A percentile compares a stretch with the other conserved stretches of the same genome.
phyloP scores from a whole-genome alignment of 2,329 filamentous ascomycete species.

The Talaromyces albobiverticillius region DNA sequence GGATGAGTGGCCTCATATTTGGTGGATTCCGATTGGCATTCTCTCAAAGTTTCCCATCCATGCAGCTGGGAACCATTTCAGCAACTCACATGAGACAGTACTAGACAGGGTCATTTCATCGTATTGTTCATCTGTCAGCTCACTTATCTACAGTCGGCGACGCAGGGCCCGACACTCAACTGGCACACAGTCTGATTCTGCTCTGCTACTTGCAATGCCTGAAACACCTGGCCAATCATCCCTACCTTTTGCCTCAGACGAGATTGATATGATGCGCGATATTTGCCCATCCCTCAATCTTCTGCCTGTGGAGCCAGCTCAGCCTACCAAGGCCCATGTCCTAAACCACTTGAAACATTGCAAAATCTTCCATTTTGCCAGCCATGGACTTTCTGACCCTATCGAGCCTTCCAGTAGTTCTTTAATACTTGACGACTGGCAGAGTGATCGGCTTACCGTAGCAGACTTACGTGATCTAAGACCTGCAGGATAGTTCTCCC shows the following conservation, averaged over 20 bases:
- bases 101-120: slow-evolving; percentile 40
- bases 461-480: slow-evolving; percentile 17
- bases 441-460: slow-evolving; percentile 22
- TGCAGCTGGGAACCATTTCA: slow-evolving; percentile 31
- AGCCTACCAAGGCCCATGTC: background rate
- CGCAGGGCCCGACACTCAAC: background rate
- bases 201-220: slow-evolving; percentile 31
- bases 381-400: slow-evolving; percentile 29
- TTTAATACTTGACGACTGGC: slow-evolving; percentile 28
- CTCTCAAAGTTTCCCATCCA: slow-evolving; percentile 32
- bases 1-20: slow-evolving; percentile 27
- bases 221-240: slow-evolving; percentile 19
- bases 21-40: slow-evolving; percentile 34
- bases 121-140: slow-evolving; percentile 35
- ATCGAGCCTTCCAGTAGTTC: slow-evolving; percentile 30
- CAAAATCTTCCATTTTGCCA: slow-evolving; percentile 44
- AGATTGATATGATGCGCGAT: slow-evolving; percentile 15
- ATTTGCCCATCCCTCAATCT: background rate
- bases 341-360: slow-evolving; percentile 20
- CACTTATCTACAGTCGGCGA: slow-evolving; percentile 26
- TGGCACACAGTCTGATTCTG: slow-evolving; percentile 6
- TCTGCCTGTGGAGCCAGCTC: background rate
- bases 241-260: slow-evolving; percentile 19
- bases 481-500: background rate
- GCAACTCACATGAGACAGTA: slow-evolving; percentile 19